Conservation (phyloP, 2,329 filamentous ascomycete species). For the Fusarium sp. region DNA sequence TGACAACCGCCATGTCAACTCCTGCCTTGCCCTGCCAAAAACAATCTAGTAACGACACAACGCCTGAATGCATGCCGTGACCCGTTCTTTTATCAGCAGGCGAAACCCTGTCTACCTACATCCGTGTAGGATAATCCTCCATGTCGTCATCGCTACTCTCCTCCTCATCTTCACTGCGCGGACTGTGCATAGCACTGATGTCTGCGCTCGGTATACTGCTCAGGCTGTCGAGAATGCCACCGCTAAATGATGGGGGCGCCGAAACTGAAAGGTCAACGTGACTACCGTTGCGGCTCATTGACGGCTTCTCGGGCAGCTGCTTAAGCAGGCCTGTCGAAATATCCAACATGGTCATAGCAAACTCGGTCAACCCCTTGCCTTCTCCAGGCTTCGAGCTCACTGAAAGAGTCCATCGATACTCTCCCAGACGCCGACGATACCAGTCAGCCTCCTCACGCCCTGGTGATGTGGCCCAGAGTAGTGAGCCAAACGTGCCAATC, state of each 20-base stretch:
- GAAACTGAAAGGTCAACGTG: conserved; percentile 59
- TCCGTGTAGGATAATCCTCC: conserved; percentile 58
- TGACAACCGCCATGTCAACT: conserved; percentile 44
- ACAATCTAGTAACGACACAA: conserved; percentile 44
- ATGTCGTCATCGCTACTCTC: conserved; percentile 69
- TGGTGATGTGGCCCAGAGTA: conserved; percentile 90
- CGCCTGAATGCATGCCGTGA: conserved; percentile 45
- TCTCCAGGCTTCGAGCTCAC: conserved; percentile 82
- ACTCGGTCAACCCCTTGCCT: conserved; percentile 70
- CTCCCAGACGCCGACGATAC: conserved; percentile 85
- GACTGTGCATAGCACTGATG: conserved; percentile 64
- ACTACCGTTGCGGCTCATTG: conserved; percentile 68
- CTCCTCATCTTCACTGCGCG: conserved; percentile 57
- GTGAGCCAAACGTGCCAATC: conserved; percentile 91
- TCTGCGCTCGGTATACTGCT: conserved; percentile 62
- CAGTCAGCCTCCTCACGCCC: conserved; percentile 92
- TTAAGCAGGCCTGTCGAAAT: conserved; percentile 77
- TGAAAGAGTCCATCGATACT: conserved; percentile 94
- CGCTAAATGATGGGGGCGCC: conserved; percentile 48
- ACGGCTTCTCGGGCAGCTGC: conserved; percentile 77
- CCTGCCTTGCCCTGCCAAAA: conserved; percentile 40
- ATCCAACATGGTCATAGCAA: conserved; percentile 83
- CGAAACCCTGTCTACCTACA: conserved; percentile 27
- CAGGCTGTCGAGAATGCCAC: conserved; percentile 55
- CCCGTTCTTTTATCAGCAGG: not conserved